Conservation (phyloP, 495 filamentous ascomycete species). For the Entonaema liquescens region DNA sequence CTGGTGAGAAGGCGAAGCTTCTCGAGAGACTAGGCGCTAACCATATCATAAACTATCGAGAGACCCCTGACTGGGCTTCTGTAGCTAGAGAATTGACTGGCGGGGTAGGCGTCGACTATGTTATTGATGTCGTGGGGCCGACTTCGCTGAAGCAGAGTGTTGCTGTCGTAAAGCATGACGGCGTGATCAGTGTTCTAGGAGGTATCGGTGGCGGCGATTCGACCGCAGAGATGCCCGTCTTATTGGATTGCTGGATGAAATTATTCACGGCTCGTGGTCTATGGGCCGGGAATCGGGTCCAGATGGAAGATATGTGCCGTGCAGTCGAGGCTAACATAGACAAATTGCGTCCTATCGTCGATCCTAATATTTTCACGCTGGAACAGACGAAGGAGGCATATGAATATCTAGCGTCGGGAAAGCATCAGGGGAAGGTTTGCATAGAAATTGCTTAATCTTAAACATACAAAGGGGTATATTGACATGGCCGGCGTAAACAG, state of each 20-base stretch:
- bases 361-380: constrained; percentile 37
- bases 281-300: constrained; percentile 59
- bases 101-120: constrained; percentile 64
- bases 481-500: not conserved
- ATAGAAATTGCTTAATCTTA: constrained; percentile 31
- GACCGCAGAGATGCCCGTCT: constrained; percentile 48
- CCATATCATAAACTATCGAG: constrained; percentile 67
- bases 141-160: constrained; percentile 63
- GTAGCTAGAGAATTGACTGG: constrained; percentile 64
- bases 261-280: constrained; percentile 62
- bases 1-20: constrained; percentile 44
- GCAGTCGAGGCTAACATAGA: constrained; percentile 41
- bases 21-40: constrained; percentile 59
- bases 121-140: constrained; percentile 66
- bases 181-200: constrained; percentile 64
- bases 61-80: constrained; percentile 67
- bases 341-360: constrained; percentile 38
- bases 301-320: constrained; percentile 64
- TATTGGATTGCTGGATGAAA: constrained; percentile 57
- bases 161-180: constrained; percentile 62
- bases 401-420: constrained; percentile 39
- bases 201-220: constrained; percentile 58
- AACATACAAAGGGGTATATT: constrained; percentile 4
- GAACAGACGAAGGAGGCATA: constrained; percentile 46
- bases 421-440: constrained; percentile 45